phyloP scores from a whole-genome alignment of 2,329 filamentous ascomycete genomes.

The Colletotrichum echinochloae region DNA sequence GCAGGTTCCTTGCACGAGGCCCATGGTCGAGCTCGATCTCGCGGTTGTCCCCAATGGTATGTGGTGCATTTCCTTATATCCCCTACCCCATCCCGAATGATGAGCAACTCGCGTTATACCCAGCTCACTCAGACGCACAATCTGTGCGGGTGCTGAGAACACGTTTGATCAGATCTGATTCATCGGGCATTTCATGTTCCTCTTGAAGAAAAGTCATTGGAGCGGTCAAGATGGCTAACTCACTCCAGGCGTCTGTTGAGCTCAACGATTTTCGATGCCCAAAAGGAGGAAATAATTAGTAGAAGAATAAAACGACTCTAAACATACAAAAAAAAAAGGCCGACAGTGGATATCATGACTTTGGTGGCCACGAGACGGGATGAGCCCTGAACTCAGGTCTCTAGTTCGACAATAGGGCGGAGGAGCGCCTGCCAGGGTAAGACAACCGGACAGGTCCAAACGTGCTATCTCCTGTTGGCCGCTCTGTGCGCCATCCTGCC shows the following conservation, averaged over 20 bases:
- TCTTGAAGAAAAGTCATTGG: background rate
- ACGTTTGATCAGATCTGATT: conserved; percentile 30
- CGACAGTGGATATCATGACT: background rate
- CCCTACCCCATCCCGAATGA: conserved; percentile 1
- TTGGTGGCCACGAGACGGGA: background rate
- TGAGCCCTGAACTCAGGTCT: background rate
- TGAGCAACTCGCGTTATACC: conserved; percentile 26
- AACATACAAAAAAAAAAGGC: background rate
- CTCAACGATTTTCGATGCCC: background rate
- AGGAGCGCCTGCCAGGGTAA: background rate
- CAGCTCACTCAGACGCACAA: conserved; percentile 29
- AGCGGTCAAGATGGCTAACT: background rate
- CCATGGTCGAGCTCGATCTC: background rate
- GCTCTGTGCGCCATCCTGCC: background rate
- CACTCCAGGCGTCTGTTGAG: background rate
- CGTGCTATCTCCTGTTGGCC: background rate
- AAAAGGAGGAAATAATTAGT: background rate
- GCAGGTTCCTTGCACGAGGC: background rate
- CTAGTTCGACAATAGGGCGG: background rate
- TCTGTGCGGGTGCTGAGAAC: conserved; percentile 23
- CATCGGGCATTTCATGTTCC: background rate
- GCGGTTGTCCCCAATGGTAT: background rate
- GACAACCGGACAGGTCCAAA: background rate
- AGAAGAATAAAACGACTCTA: background rate
- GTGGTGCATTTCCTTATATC: background rate